Conservation (phyloP, 1,139 yeast genomes). For the Sugiyamaella xylanicola region DNA sequence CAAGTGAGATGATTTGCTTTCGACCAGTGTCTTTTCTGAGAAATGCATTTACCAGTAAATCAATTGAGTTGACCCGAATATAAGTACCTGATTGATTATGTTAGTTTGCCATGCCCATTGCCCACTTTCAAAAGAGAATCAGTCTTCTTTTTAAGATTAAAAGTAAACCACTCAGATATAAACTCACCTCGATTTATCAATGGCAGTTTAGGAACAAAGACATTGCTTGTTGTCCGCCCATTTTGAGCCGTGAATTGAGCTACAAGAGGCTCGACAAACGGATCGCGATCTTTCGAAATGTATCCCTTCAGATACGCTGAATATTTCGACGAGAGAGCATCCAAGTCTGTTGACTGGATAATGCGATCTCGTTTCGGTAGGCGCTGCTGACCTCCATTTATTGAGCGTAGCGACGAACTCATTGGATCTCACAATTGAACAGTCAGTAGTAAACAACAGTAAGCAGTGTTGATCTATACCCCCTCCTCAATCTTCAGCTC, state of each 20-base stretch:
- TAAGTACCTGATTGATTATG: constrained; percentile 56
- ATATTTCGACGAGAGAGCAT: constrained; percentile 76
- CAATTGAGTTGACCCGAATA: constrained; percentile 67
- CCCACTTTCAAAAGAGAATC: no score
- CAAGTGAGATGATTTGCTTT: constrained; percentile 73
- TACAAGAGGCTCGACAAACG: constrained; percentile 50
- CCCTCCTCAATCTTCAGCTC: no score
- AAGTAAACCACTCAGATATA: no score
- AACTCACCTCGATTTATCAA: constrained; percentile 62
- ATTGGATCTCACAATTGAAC: no score
- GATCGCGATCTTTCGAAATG: constrained; percentile 49
- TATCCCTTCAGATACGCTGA: constrained; percentile 61
- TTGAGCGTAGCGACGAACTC: constrained; percentile 1
- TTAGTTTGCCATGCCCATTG: constrained; percentile 4
- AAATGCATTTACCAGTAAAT: constrained; percentile 55
- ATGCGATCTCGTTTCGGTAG: constrained; percentile 27
- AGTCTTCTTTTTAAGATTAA: no score
- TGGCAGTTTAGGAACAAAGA: constrained; percentile 61
- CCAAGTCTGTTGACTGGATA: constrained; percentile 75
- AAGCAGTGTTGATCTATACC: no score
- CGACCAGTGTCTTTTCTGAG: constrained; percentile 31
- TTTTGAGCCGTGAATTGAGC: constrained; percentile 41
- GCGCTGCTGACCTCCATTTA: background rate
- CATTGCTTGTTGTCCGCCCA: constrained; percentile 28
- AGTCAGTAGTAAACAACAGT: no score